Evolutionary conservation across 2,329 filamentous ascomycete genomes (phyloP), one percentile per base, ranked within the genome.

Genomic region (Metarhizium guizhouense): DNA sequence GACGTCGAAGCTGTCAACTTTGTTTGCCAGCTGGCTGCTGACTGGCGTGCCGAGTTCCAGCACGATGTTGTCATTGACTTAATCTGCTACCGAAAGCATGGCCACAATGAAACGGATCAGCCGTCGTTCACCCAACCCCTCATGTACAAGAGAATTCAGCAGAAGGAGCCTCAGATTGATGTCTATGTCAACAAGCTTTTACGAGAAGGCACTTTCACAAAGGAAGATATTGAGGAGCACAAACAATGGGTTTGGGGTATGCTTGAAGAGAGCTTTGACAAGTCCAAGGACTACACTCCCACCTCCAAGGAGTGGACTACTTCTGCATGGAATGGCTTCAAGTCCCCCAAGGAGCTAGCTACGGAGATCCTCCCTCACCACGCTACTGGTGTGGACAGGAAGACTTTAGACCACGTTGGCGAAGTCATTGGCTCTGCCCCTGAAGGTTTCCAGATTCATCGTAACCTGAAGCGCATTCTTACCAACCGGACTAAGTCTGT

Each of bases 231-330:
- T 58, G 93, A 99, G 57, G 94, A 99, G 80, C 94, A 99, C 81
- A 96, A 95, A 82, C 89, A 95, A 72, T 99, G 94, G 94, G 94
- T 97, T 58, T 99, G 93, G 94, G 89, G 89, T 59, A 97, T 97
- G 92, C 81, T 99, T 56, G 93, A 96, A 68, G 93, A 97, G 73
- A 96, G 91, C 76, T 99, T 97, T 74, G 82, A 90, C 66, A 91
- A 93, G 74, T 96, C 92, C 74, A 97, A 95, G 76, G 93, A 99
- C 67, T 99, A 99, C 75, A 88, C 93, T 72, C 90, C 94, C 49
- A 95, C 89, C 45, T 89, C 92, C 62, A 95, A 96, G 77, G 94
- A 99, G 75, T 99, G 94, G 94, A 85, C 96, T 64, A 97, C 94
- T 8, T 96, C 92, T 53, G 93, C 94, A 56, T 99, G 94, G 94